Base-by-base conservation (phyloP, 2,329 filamentous ascomycete species). In the Epichloe elymi region DNA sequence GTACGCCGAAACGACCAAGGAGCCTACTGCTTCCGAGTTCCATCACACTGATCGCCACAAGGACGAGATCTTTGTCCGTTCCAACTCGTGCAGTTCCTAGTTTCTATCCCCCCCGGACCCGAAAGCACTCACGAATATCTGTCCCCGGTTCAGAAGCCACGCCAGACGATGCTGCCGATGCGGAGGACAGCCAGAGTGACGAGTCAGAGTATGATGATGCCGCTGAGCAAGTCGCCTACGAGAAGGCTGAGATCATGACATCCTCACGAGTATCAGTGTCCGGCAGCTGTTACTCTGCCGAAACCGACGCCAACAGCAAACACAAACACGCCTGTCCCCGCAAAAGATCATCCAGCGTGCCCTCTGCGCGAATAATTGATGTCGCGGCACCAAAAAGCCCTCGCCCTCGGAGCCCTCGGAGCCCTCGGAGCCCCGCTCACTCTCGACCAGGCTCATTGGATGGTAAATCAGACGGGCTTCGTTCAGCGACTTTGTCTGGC, bases 241-340 rank as follows among this genome's bases (percentile, higher is more conserved):
- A 86, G 72, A 72, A 78, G 57, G 74, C 76, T 2, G 69, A 79
- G 57, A 77, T 81, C 33, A 55, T 81, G 50, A 80, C 74, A 0
- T 78, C 77, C 0, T 72, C 76, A 3, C 69, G 78, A 37, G 69
- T 81, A 8, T 81, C 78, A 3, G 71, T 79, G 26, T 70, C 70
- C 33, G 75, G 75, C 36, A 71, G 72, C 56, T 70, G 70, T 35
- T 77, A 75, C 0, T 73, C 74, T 2, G 65, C 73, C 3, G 63
- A 66, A 2, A 75, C 75, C 0, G 76, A 80, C 7, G 64, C 79
- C 10, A 64, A 66, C 40, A 68, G 67, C 30, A 72, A 58, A 57
- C 54, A 69, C 58, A 50, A 30, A 11, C 26, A 30, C 26, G 10
- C 8, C 62, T n/a, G n/a, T 68, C 52, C 67, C 52, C 55, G 67